These are phyloP conservation scores for Protomyces inundatus DNA, from an alignment of 1,139 yeast species.

Conservation along the genomic window DNA sequence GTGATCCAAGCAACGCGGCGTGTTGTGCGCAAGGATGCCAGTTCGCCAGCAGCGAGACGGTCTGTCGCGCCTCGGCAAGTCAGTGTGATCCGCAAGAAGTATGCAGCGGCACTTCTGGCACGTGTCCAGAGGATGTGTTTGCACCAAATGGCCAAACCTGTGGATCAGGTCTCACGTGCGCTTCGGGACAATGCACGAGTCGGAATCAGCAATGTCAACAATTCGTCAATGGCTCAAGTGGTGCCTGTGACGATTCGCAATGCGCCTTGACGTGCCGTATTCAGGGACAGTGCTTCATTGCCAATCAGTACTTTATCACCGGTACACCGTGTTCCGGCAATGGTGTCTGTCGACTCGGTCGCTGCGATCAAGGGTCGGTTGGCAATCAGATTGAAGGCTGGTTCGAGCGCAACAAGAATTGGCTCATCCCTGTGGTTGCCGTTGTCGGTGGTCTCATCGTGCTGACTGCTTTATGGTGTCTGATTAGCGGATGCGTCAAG, in stretches of 20 bases:
- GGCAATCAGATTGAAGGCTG: conserved; percentile 27
- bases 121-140: conserved; percentile 38
- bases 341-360: conserved; percentile 39
- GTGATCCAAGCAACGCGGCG: conserved; percentile 40
- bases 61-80: conserved; percentile 40
- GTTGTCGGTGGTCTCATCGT: conserved; percentile 35
- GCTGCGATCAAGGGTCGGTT: conserved; percentile 36
- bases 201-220: conserved; percentile 38
- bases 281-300: conserved; percentile 36
- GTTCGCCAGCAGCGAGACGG: conserved; percentile 36
- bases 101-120: conserved; percentile 40
- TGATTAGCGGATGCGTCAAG: conserved; percentile 1
- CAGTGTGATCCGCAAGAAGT: conserved; percentile 41
- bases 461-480: conserved; percentile 16
- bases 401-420: conserved; percentile 34
- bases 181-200: conserved; percentile 42
- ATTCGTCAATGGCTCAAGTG: conserved; percentile 15
- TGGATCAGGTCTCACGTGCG: conserved; percentile 36
- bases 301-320: conserved; percentile 40
- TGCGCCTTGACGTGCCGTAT: conserved; percentile 39
- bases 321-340: conserved; percentile 41
- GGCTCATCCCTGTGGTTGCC: conserved; percentile 35
- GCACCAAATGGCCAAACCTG: conserved; percentile 38
- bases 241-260: conserved; percentile 39
- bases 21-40: conserved; percentile 39